Base-by-base conservation (phyloP, 179 eudicot species). In the Beta lomatogona region DNA sequence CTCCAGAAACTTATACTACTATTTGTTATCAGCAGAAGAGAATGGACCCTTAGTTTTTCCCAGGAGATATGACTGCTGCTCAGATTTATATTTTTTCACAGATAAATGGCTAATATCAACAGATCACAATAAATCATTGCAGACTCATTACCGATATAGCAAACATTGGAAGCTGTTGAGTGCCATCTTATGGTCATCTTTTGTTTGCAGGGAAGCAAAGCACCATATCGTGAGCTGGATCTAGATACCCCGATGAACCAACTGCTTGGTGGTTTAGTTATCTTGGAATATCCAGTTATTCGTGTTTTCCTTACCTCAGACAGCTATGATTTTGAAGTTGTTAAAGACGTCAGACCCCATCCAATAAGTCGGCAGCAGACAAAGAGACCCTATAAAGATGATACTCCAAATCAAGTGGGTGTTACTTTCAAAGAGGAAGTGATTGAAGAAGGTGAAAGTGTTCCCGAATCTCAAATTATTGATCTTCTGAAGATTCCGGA, bases 271-370 rank as follows among this genome's bases (percentile, higher is more conserved):
- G 87, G 94, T 76, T 70, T 91, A 76, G 87, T 82, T 71, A 84
- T 94, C 77, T 69, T 96, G 81, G 99, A 96, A 86, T 93, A 94
- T 75, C 99, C 98, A 1, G 89, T 91, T 31, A 88, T 94, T 78
- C 91, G 92, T 55, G 93, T 90, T 80, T 93, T 86, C 71, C 92
- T 93, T 60, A 88, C 92, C 28, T 93, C 99, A 22, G 92, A 94
- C 70, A 83, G 52, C 76, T 89, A 67, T 74, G 81, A 92, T 83
- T 94, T 93, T 76, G 90, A 91, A 87, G 91, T 94, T 60, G 77
- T 89, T 21, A 89, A 88, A 77, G 89, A 83, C 54, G 61, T 84
- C 48, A 80, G 67, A 65, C 87, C 75, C 2, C 81, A 50, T 85
- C 81, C 83, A 67, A 36, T 36, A 36, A 66, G 55, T 13, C 77